A percentile compares a stretch with the other conserved stretches of the same genome.
These are phyloP conservation scores for Morella rubra DNA, from an alignment of 306 rosid species.

Conservation along the genomic window DNA sequence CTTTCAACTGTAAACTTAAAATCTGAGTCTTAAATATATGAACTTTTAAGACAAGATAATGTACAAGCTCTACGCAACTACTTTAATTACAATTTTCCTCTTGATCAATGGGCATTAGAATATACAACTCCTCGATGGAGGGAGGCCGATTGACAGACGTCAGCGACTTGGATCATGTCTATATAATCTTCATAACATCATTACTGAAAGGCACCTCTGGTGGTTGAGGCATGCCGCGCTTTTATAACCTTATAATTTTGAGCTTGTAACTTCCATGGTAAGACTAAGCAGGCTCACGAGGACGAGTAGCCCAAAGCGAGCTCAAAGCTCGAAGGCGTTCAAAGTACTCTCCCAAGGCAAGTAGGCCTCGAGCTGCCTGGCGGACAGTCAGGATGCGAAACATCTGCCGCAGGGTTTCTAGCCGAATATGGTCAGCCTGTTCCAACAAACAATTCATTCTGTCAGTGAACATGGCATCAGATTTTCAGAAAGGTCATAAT, in stretches of 20 bases:
- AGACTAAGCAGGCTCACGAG: conserved; percentile 54
- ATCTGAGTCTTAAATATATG: conserved; percentile 27
- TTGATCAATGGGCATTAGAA: conserved; percentile 47
- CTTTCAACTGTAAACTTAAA: neutral
- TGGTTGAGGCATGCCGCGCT: conserved; percentile 22
- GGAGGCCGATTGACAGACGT: conserved; percentile 52
- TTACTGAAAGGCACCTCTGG: conserved; percentile 19
- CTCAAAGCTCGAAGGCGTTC: conserved; percentile 80
- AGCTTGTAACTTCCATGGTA: conserved; percentile 27
- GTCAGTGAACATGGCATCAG: neutral
- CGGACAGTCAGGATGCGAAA: conserved; percentile 60
- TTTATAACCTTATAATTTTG: conserved; percentile 30
- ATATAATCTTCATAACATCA: conserved; percentile 22
- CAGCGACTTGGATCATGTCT: conserved; percentile 32
- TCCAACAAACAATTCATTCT: conserved; percentile 15
- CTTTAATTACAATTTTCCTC: conserved; percentile 32
- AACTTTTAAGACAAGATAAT: conserved; percentile 21
- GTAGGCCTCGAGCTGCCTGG: conserved; percentile 71
- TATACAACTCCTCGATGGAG: conserved; percentile 54
- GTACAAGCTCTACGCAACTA: conserved; percentile 30
- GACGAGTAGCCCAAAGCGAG: conserved; percentile 66
- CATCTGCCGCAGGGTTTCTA: conserved; percentile 78
- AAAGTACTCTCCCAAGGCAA: conserved; percentile 78
- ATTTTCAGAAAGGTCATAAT: neutral
- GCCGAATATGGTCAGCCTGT: conserved; percentile 88